These are phyloP conservation scores for Xerocomus potaroensis DNA, from an alignment of 768 basidiomycete species.

Conservation along the genomic window DNA sequence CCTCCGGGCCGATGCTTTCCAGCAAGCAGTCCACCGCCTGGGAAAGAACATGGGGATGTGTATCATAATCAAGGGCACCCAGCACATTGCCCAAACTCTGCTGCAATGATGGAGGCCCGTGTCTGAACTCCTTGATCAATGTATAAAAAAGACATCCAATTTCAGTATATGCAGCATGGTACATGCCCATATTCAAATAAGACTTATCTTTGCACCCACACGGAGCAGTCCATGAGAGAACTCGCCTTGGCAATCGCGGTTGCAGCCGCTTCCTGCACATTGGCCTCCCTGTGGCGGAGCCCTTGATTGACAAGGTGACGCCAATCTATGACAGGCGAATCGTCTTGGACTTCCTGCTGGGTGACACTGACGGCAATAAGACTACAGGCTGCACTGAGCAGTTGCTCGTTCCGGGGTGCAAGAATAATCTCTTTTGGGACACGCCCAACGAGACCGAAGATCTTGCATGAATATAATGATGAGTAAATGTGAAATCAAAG, in stretches of 20 bases:
- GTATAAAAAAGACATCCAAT: constrained; percentile 34
- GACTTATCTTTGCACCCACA: constrained; percentile 71
- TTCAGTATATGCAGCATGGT: constrained; percentile 13
- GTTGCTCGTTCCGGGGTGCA: constrained; percentile 64
- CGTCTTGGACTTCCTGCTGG: constrained; percentile 41
- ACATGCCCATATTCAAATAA: constrained; percentile 10
- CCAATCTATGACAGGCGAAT: constrained; percentile 57
- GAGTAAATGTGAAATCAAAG: neutral
- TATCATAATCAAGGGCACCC: constrained; percentile 62
- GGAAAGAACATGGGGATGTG: constrained; percentile 49
- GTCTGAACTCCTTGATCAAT: constrained; percentile 59
- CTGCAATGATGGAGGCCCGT: constrained; percentile 51
- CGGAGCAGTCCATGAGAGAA: constrained; percentile 58
- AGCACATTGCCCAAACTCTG: constrained; percentile 71
- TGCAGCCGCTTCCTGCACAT: constrained; percentile 77
- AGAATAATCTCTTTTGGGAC: constrained; percentile 59
- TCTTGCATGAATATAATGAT: constrained; percentile 38
- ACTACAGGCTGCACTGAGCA: constrained; percentile 67
- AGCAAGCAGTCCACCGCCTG: constrained; percentile 57
- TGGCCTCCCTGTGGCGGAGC: constrained; percentile 57
- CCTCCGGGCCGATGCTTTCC: constrained; percentile 51
- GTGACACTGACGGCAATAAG: constrained; percentile 67
- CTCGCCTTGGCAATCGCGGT: constrained; percentile 67
- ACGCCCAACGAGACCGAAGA: constrained; percentile 54
- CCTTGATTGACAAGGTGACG: constrained; percentile 62